These are phyloP conservation scores for Cucurbita pepo DNA, from an alignment of 306 rosid species.

Conservation along the genomic window DNA sequence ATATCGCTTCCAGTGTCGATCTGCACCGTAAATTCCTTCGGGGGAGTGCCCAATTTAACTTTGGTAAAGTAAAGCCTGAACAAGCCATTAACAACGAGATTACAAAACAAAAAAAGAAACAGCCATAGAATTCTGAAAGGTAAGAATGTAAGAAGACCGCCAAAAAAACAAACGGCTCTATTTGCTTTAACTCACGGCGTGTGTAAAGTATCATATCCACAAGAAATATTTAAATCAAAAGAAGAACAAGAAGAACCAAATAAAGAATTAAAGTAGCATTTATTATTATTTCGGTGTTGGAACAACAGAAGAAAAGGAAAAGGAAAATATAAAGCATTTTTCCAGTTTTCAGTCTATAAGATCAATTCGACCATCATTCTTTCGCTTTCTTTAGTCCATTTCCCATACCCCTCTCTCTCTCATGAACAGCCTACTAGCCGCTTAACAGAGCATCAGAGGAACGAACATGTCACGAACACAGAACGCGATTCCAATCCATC, in stretches of 20 bases:
- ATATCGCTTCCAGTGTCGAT: constrained; percentile 92
- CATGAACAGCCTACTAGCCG: neutral
- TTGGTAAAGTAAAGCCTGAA: constrained; percentile 72
- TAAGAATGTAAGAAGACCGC: neutral
- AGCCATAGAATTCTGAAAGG: neutral
- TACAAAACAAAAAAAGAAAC: neutral
- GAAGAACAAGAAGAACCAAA: neutral
- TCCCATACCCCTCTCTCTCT: neutral
- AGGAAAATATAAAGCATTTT: neutral
- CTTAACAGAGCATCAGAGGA: neutral
- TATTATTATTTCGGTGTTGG: neutral
- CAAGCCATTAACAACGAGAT: constrained; percentile 17
- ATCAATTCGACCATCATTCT: neutral
- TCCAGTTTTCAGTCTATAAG: neutral
- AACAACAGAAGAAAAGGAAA: neutral
- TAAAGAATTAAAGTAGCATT: neutral
- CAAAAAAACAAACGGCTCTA: neutral
- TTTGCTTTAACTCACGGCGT: neutral
- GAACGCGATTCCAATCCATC: neutral
- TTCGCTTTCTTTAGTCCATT: neutral
- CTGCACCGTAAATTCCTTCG: constrained; percentile 76
- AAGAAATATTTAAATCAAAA: neutral
- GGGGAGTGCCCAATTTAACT: constrained; percentile 86
- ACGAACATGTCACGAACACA: neutral
- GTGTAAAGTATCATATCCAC: neutral